phyloP scores from a whole-genome alignment of 257 asterid species.

The Mitragyna speciosa region DNA sequence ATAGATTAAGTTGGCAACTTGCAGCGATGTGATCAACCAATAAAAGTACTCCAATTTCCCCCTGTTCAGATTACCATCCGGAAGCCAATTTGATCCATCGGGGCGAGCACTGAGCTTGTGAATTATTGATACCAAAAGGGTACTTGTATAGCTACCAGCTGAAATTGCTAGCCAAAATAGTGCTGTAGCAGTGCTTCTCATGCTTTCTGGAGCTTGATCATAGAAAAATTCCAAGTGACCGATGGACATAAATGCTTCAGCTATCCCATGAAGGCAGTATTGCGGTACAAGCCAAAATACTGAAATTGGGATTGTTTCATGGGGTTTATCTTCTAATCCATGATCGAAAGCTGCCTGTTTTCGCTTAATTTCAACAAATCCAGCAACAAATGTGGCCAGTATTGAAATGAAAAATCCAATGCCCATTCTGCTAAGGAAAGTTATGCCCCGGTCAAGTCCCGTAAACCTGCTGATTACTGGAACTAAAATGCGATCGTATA shows the following conservation, averaged over 20 bases:
- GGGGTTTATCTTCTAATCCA: slow-evolving; percentile 45
- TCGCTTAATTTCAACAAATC: slow-evolving; percentile 58
- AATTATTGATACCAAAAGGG: slow-evolving; percentile 59
- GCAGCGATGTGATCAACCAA: slow-evolving; percentile 71
- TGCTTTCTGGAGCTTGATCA: slow-evolving; percentile 89
- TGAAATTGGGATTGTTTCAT: slow-evolving; percentile 53
- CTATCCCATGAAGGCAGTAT: slow-evolving; percentile 69
- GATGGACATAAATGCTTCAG: slow-evolving; percentile 85
- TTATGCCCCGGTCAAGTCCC: slow-evolving; percentile 71
- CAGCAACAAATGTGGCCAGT: slow-evolving; percentile 68
- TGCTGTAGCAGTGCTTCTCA: slow-evolving; percentile 79
- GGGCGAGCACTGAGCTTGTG: slow-evolving; percentile 46
- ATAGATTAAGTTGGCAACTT: slow-evolving; percentile 61
- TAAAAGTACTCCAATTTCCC: slow-evolving; percentile 82
- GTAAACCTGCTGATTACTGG: slow-evolving; percentile 59
- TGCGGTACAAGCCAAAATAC: slow-evolving; percentile 75
- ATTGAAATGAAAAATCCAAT: slow-evolving; percentile 58
- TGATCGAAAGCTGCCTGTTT: slow-evolving; percentile 45
- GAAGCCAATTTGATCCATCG: slow-evolving; percentile 79
- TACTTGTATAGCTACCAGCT: slow-evolving; percentile 68
- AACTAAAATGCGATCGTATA: slow-evolving; percentile 69
- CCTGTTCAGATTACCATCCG: slow-evolving; percentile 56
- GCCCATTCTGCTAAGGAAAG: slow-evolving; percentile 73
- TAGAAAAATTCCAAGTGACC: slow-evolving; percentile 85
- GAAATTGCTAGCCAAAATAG: slow-evolving; percentile 74